Percentiles rank a stretch among this genome's conserved stretches.
These are phyloP conservation scores for Fusarium citri DNA, from an alignment of 2,329 filamentous ascomycete genomes.

Conservation along the genomic window DNA sequence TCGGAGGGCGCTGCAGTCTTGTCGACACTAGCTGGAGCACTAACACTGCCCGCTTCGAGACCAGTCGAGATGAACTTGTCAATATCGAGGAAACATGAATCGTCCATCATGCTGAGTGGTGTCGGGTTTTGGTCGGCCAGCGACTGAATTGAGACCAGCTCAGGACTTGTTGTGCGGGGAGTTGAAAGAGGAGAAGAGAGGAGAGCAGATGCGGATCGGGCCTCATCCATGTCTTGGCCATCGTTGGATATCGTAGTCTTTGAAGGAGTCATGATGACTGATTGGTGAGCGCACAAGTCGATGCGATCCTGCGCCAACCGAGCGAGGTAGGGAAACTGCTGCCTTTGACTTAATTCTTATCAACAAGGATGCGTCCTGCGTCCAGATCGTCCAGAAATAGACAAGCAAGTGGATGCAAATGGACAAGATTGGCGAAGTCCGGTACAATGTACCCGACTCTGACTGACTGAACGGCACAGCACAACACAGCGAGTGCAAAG, in stretches of 20 bases:
- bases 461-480: conserved; percentile 12
- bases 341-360: conserved; percentile 36
- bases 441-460: conserved; percentile 12
- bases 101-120: conserved; percentile 48
- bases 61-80: conserved; percentile 21
- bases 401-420: conserved; percentile 31
- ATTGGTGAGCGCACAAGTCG: conserved; percentile 24
- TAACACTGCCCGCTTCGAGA: conserved; percentile 25
- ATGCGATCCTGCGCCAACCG: conserved; percentile 28
- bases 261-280: conserved; percentile 35
- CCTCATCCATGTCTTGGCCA: conserved; percentile 38
- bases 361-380: conserved; percentile 21
- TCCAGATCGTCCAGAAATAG: conserved; percentile 14
- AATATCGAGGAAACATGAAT: conserved; percentile 39
- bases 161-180: conserved; percentile 44
- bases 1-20: conserved; percentile 21
- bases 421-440: conserved; percentile 14
- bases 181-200: conserved; percentile 46
- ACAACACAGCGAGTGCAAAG: conserved; percentile 12
- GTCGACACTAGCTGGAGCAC: conserved; percentile 31
- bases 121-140: conserved; percentile 47
- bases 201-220: conserved; percentile 25
- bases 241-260: conserved; percentile 11
- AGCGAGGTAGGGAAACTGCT: conserved; percentile 30
- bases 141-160: conserved; percentile 46